Percentiles rank a stretch among this genome's conserved stretches.
Conservation (phyloP, 305 asterid species). For the Solanum hybrid region DNA sequence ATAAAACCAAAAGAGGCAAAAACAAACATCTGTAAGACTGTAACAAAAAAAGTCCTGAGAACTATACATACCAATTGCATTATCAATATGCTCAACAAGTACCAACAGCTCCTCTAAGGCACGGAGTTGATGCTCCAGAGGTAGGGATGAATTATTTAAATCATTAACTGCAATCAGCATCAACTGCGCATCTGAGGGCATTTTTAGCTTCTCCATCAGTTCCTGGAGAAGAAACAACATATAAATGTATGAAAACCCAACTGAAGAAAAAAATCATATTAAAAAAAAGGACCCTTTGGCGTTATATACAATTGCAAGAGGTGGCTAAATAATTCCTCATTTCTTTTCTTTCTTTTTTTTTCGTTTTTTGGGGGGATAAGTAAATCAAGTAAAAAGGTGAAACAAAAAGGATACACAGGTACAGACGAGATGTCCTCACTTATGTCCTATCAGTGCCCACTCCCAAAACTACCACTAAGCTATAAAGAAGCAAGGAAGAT, state of each 20-base stretch:
- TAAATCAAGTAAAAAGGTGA: background rate
- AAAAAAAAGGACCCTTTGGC: background rate
- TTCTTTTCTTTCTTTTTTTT: too few species aligned
- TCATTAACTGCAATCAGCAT: conserved; percentile 69
- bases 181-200: conserved; percentile 77
- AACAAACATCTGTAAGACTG: background rate
- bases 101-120: conserved; percentile 69
- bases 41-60: background rate
- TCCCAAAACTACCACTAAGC: background rate
- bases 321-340: background rate
- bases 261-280: background rate
- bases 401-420: background rate
- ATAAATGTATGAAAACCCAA: conserved; percentile 5
- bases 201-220: conserved; percentile 54
- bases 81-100: conserved; percentile 84
- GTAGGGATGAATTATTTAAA: conserved; percentile 47
- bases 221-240: conserved; percentile 35
- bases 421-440: background rate
- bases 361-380: too few species aligned
- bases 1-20: background rate
- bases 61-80: conserved; percentile 53
- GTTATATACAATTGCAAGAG: background rate
- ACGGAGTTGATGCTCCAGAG: conserved; percentile 49
- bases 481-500: background rate
- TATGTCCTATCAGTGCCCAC: background rate